phyloP scores from a whole-genome alignment of 441 rosid species.

The Eruca vesicaria region DNA sequence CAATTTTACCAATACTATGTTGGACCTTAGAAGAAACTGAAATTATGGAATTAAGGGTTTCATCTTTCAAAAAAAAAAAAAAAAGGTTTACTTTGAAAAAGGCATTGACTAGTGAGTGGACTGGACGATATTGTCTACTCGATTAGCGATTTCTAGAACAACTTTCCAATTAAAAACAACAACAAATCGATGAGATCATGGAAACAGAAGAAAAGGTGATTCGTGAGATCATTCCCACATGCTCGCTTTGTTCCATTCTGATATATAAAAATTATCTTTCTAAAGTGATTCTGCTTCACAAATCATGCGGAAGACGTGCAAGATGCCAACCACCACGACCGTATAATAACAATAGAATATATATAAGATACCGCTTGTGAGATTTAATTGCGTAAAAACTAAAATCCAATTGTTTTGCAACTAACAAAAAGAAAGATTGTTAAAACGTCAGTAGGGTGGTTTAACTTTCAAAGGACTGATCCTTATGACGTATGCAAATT shows the following conservation, averaged over 20 bases:
- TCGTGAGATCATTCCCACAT: slow-evolving; percentile 17
- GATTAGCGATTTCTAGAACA: not conserved
- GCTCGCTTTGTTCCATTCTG: not conserved
- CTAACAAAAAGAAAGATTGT: not conserved
- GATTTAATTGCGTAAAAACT: not conserved
- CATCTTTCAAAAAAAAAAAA: too few relatives aligned
- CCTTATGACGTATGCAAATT: not conserved
- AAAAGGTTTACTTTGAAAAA: not conserved
- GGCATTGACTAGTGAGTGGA: not conserved
- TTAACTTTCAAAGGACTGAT: not conserved
- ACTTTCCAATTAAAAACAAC: not conserved
- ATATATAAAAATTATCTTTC: not conserved
- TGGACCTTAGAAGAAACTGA: not conserved
- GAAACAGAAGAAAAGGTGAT: not conserved
- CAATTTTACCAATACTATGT: not conserved
- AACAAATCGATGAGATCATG: not conserved
- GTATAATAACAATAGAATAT: not conserved
- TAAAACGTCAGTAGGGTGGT: not conserved
- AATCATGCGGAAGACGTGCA: not conserved
- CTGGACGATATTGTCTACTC: not conserved
- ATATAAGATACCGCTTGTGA: not conserved
- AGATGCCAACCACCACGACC: not conserved
- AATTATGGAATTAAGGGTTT: not conserved
- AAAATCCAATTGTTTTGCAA: slow-evolving; percentile 2
- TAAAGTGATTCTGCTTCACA: slow-evolving; percentile 8